Evolutionary conservation across 371 early-diverging fungal genomes (phyloP).

Genomic region (Haplosporangium sp.): DNA sequence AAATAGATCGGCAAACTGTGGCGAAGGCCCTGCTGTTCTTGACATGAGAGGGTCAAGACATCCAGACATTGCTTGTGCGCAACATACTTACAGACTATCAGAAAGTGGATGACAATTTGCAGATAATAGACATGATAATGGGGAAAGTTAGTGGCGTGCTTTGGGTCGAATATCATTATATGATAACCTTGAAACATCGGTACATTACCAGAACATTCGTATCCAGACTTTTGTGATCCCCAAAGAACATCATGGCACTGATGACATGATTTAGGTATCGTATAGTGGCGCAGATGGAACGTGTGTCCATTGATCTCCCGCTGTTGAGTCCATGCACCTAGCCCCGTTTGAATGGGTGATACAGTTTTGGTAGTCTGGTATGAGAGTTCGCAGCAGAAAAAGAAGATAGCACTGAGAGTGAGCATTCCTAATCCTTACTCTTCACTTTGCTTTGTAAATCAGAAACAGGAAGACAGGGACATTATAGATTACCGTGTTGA

Average conservation of each 20-base stretch:
- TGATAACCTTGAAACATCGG: background rate
- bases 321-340: conserved; percentile 28
- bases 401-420: too few relatives aligned
- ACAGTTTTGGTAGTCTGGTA: conserved; percentile 27
- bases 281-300: conserved; percentile 46
- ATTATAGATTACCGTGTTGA: conserved; percentile 21
- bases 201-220: conserved; percentile 39
- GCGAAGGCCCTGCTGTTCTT: conserved; percentile 51
- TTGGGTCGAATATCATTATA: background rate
- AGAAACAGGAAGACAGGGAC: too few relatives aligned
- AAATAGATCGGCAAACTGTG: conserved; percentile 50
- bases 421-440: too few relatives aligned
- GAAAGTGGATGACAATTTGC: background rate
- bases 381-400: background rate
- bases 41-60: conserved; percentile 45
- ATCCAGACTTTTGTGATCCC: conserved; percentile 56
- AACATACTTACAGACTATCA: conserved; percentile 49
- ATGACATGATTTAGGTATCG: conserved; percentile 48
- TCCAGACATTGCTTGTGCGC: conserved; percentile 54
- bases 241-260: conserved; percentile 54
- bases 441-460: too few relatives aligned
- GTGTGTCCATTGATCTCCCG: conserved; percentile 47
- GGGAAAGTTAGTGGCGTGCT: too few relatives aligned
- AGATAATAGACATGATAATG: background rate
- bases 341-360: conserved; percentile 13